These are phyloP conservation scores for Pyrenophora teres DNA, from an alignment of 2,329 filamentous ascomycete genomes.

Conservation along the genomic window DNA sequence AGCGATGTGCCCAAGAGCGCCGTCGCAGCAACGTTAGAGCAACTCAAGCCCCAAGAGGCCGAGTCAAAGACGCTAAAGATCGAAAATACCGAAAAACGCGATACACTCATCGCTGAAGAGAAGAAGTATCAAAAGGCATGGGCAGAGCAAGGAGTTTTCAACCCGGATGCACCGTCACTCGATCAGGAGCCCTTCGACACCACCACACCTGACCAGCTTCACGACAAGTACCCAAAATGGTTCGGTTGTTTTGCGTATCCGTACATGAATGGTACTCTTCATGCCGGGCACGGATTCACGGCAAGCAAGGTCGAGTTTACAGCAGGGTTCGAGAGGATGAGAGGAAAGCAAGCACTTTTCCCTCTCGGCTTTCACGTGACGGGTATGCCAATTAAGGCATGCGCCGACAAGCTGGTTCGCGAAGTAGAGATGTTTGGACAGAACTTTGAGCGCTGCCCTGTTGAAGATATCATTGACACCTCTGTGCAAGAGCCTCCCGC, in stretches of 20 bases:
- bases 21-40: slow-evolving; percentile 56
- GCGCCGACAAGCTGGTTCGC: slow-evolving; percentile 88
- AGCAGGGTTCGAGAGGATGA: slow-evolving; percentile 84
- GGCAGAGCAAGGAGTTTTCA: slow-evolving; percentile 77
- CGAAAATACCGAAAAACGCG: slow-evolving; percentile 83
- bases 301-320: slow-evolving; percentile 92
- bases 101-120: slow-evolving; percentile 79
- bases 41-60: slow-evolving; percentile 59
- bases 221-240: slow-evolving; percentile 85
- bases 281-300: slow-evolving; percentile 92
- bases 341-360: slow-evolving; percentile 84
- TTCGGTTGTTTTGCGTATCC: slow-evolving; percentile 76
- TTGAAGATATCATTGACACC: slow-evolving; percentile 49
- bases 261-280: slow-evolving; percentile 60
- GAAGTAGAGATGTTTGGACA: slow-evolving; percentile 89
- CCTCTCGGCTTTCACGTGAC: slow-evolving; percentile 96
- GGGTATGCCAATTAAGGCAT: slow-evolving; percentile 92
- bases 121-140: slow-evolving; percentile 91
- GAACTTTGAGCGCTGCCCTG: slow-evolving; percentile 75
- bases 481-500: slow-evolving; percentile 58
- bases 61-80: slow-evolving; percentile 68
- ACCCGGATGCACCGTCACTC: slow-evolving; percentile 80
- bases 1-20: slow-evolving; percentile 49
- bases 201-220: slow-evolving; percentile 74
- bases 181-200: slow-evolving; percentile 76